Conservation (phyloP, 805 yeast genomes). For the Candida tibetensis region DNA sequence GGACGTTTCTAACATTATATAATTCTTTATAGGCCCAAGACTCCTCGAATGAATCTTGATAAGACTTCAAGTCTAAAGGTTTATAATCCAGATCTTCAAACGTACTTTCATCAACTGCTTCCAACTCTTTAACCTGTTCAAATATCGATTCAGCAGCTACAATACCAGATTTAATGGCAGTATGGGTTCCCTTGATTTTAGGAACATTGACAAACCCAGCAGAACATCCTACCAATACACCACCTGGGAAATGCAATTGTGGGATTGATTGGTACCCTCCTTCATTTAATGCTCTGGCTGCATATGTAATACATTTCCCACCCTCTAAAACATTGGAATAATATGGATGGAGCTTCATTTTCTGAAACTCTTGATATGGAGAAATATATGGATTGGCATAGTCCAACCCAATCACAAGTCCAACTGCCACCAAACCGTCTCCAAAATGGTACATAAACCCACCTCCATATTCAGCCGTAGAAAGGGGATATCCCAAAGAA, state of each 20-base stretch:
- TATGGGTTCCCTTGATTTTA: conserved; percentile 95
- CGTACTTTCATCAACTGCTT: conserved; percentile 43
- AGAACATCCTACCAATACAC: conserved; percentile 88
- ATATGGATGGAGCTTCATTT: conserved; percentile 88
- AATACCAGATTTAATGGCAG: conserved; percentile 95
- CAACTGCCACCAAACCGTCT: conserved; percentile 85
- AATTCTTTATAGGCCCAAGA: conserved; percentile 91
- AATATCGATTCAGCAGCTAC: conserved; percentile 87
- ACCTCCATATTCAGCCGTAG: conserved; percentile 81
- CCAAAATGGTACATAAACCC: conserved; percentile 98
- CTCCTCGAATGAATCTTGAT: conserved; percentile 60
- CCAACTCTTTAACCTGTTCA: conserved; percentile 40
- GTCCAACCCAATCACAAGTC: conserved; percentile 93
- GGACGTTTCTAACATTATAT: conserved; percentile 78
- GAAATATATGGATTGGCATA: conserved; percentile 92
- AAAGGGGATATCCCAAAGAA: conserved; percentile 84
- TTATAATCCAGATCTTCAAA: conserved; percentile 24
- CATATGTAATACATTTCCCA: conserved; percentile 91
- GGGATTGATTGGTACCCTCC: conserved; percentile 97
- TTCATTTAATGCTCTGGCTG: conserved; percentile 94
- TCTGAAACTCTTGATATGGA: conserved; percentile 94
- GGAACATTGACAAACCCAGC: conserved; percentile 98
- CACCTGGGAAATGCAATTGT: conserved; percentile 89
- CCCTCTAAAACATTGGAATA: conserved; percentile 73
- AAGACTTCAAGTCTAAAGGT: conserved; percentile 49